phyloP scores from a whole-genome alignment of 192 early-diverging fungal genomes.

The Diversispora eburnea region DNA sequence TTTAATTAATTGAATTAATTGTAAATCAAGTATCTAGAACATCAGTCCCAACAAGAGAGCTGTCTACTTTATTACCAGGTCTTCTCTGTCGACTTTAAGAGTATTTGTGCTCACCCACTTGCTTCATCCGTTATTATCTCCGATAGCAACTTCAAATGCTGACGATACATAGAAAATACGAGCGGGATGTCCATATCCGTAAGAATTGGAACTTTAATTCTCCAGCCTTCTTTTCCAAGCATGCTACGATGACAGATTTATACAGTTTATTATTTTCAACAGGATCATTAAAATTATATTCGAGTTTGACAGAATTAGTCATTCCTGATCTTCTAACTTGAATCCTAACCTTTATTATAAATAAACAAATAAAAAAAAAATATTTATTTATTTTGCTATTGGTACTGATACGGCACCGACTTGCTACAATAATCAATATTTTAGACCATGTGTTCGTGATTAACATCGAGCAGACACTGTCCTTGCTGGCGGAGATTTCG shows the following conservation, averaged over 20 bases:
- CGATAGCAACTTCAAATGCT: conserved; percentile 13
- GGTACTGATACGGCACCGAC: background rate
- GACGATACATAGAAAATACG: background rate
- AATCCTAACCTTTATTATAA: conserved; percentile 16
- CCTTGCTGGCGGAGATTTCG: background rate
- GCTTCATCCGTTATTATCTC: conserved; percentile 16
- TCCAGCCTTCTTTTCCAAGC: background rate
- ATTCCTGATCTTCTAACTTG: conserved; percentile 14
- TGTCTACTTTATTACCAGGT: conserved; percentile 13
- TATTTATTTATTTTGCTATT: background rate
- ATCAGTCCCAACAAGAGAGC: conserved; percentile 8
- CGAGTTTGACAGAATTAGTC: background rate
- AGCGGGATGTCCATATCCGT: conserved; percentile 11
- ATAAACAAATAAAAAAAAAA: background rate
- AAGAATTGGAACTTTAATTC: background rate
- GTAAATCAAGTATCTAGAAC: too few species aligned
- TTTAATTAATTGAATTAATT: too few species aligned
- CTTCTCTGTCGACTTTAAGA: background rate
- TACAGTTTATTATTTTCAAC: background rate
- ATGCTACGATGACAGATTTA: background rate
- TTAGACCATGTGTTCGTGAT: conserved; percentile 16
- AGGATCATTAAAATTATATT: conserved; percentile 17
- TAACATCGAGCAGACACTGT: background rate
- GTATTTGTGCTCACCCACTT: conserved; percentile 18
- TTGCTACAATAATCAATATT: conserved; percentile 17